Percentiles rank a stretch among this genome's conserved stretches.
These are phyloP conservation scores for Aspergillus clavatus DNA, from an alignment of 2,329 filamentous ascomycete genomes.

Conservation along the genomic window DNA sequence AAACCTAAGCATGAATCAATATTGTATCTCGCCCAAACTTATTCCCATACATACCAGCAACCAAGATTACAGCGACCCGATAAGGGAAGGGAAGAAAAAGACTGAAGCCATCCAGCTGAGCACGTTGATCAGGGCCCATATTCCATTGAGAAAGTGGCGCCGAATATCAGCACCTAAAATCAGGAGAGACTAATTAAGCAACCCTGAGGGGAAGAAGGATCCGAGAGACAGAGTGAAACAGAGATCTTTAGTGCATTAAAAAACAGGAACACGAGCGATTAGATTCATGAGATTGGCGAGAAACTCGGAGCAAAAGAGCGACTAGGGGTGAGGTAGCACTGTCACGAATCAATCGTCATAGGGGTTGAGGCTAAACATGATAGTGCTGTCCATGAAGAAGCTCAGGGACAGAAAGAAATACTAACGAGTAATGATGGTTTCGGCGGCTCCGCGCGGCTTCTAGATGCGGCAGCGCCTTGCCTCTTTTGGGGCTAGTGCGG, in stretches of 20 bases:
- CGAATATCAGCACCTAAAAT: conserved; percentile 12
- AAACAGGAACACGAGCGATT: conserved; percentile 7
- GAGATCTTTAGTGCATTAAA: conserved; percentile 6
- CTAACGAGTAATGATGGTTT: conserved; percentile 5
- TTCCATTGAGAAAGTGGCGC: conserved; percentile 31
- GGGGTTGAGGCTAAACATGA: not conserved
- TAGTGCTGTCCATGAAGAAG: conserved; percentile 7
- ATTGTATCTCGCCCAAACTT: not conserved
- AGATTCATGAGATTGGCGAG: conserved; percentile 3
- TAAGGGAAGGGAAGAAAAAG: conserved; percentile 83
- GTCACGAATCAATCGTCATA: conserved; percentile 4
- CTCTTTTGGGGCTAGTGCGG: conserved; percentile 9
- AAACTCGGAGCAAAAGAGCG: conserved; percentile 26
- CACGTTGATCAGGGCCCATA: conserved; percentile 40
- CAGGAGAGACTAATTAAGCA: conserved; percentile 8
- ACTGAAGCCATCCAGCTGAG: conserved; percentile 73
- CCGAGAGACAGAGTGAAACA: conserved; percentile 6
- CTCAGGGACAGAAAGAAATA: conserved; percentile 13
- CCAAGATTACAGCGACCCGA: conserved; percentile 77
- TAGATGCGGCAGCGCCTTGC: conserved; percentile 8
- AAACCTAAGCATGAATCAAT: conserved; percentile 55
- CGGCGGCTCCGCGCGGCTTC: conserved; percentile 16
- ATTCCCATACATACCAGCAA: conserved; percentile 72
- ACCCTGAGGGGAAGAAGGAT: conserved; percentile 4
- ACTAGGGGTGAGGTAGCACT: conserved; percentile 30